A percentile compares a stretch with the other conserved stretches of the same genome.
Evolutionary conservation across 768 basidiomycete species (phyloP).

Genomic region (Suillus subaureus): DNA sequence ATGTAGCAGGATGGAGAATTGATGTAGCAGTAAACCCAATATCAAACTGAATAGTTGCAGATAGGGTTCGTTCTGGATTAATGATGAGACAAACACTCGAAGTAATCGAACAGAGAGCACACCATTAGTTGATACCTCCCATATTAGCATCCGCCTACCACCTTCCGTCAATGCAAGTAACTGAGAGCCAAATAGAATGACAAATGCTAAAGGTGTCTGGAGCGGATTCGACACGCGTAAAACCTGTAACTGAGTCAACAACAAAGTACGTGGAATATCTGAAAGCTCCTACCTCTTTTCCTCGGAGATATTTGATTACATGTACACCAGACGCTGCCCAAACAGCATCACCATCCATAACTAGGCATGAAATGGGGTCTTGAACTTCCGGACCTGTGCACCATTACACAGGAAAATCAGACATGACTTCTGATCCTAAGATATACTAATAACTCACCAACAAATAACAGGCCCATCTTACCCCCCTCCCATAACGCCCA

Average conservation of each 20-base stretch:
- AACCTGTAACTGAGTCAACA: conserved; percentile 38
- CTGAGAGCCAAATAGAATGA: conserved; percentile 80
- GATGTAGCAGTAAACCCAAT: conserved; percentile 81
- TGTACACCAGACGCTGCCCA: conserved; percentile 75
- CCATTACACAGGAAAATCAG: conserved; percentile 10
- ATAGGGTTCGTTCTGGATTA: conserved; percentile 22
- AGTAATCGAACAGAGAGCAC: conserved; percentile 18
- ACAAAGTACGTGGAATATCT: conserved; percentile 1
- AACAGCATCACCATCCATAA: conserved; percentile 83
- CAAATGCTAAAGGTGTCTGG: conserved; percentile 56
- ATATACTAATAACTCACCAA: conserved; percentile 61
- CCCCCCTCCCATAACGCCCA: conserved; percentile 98
- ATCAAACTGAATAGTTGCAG: conserved; percentile 77
- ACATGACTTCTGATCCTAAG: neutral
- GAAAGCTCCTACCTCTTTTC: conserved; percentile 69
- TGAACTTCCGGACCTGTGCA: conserved; percentile 77
- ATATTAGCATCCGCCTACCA: conserved; percentile 75
- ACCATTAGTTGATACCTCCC: conserved; percentile 72
- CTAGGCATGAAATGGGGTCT: conserved; percentile 72
- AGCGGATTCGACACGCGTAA: conserved; percentile 65
- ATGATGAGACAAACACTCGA: neutral
- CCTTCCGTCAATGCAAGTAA: conserved; percentile 80
- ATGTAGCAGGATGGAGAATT: conserved; percentile 92
- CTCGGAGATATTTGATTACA: conserved; percentile 80
- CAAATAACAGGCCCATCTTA: conserved; percentile 90